Conservation (phyloP, 371 early-diverging fungal species). For the Choanephora cucurbitarum region DNA sequence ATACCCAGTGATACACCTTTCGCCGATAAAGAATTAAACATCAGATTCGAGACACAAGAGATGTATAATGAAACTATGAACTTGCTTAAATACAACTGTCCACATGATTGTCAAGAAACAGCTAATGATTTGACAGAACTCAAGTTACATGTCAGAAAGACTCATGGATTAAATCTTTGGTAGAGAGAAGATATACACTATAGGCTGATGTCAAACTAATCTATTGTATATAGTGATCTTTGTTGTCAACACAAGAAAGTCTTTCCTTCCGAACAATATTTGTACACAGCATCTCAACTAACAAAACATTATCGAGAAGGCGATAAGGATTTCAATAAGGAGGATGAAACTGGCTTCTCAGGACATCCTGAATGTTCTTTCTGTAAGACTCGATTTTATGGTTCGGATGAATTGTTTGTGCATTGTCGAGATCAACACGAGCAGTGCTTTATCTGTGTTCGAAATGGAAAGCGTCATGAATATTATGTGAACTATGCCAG, state of each 20-base stretch:
- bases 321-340: conserved; percentile 52
- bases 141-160: conserved; percentile 75
- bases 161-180: conserved; percentile 81
- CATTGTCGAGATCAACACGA: conserved; percentile 96
- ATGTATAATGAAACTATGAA: conserved; percentile 74
- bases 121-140: conserved; percentile 82
- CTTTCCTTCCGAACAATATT: conserved; percentile 87
- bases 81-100: conserved; percentile 84
- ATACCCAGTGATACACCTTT: conserved; percentile 45
- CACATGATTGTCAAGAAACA: conserved; percentile 66
- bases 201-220: not conserved
- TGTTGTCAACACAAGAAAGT: conserved; percentile 87
- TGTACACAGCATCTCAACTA: conserved; percentile 73
- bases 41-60: conserved; percentile 75
- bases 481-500: conserved; percentile 84
- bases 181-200: conserved; percentile 23
- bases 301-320: conserved; percentile 73
- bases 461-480: conserved; percentile 74
- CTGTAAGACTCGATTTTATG: conserved; percentile 82
- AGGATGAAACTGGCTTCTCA: conserved; percentile 80
- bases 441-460: conserved; percentile 87
- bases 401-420: conserved; percentile 86
- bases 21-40: conserved; percentile 66
- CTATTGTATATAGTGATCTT: conserved; percentile 64
- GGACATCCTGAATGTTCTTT: conserved; percentile 95